Percentiles rank a stretch among this genome's conserved stretches.
Evolutionary conservation across 495 filamentous ascomycete species (phyloP).

Genomic region (Xylaria grammica): DNA sequence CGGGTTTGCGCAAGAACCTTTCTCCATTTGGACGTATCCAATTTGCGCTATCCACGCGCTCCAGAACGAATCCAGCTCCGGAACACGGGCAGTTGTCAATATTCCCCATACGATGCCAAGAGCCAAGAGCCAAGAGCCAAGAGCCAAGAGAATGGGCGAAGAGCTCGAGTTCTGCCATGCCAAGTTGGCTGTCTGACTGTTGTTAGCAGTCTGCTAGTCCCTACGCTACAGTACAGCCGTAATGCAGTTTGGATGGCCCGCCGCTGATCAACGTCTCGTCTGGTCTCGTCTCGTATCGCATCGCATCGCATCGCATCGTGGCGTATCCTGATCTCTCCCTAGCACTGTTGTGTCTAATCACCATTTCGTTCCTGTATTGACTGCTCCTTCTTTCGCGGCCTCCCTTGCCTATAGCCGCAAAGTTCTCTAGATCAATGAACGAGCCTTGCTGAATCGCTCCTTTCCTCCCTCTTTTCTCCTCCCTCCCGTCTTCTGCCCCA

Average conservation of each 20-base stretch:
- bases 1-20: neutral
- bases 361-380: neutral
- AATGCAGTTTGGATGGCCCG: too few species aligned
- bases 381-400: conserved; percentile 1
- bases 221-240: neutral
- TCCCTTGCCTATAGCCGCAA: neutral
- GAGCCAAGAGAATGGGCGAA: conserved; percentile 4
- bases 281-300: neutral
- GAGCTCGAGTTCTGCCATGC: neutral
- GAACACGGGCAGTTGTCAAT: conserved; percentile 1
- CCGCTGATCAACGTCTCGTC: too few species aligned
- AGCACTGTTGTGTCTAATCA: neutral
- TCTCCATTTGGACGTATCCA: conserved; percentile 5
- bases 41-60: neutral
- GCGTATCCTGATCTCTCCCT: conserved; percentile 5
- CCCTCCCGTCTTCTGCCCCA: neutral
- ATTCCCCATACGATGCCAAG: conserved; percentile 14
- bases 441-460: conserved; percentile 1
- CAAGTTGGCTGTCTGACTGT: neutral
- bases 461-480: neutral
- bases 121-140: conserved; percentile 12
- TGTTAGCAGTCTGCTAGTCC: neutral
- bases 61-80: conserved; percentile 1
- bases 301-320: conserved; percentile 7
- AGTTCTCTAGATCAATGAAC: conserved; percentile 2